These are phyloP conservation scores for Tricholoma sp. DNA, from an alignment of 768 basidiomycete species.

Conservation along the genomic window DNA sequence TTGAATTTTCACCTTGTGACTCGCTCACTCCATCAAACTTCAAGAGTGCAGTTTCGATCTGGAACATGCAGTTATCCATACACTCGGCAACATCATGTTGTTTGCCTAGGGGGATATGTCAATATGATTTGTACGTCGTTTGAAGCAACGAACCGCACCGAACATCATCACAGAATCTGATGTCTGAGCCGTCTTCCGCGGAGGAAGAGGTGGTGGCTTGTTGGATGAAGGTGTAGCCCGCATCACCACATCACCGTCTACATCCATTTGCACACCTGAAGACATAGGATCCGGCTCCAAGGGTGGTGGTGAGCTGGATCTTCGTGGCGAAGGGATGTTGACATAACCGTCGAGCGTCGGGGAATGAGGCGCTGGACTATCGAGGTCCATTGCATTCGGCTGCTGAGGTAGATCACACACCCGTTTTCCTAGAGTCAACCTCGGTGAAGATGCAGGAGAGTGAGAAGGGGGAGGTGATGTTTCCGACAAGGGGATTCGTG, in stretches of 20 bases:
- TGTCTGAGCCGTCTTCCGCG: slow-evolving; percentile 43
- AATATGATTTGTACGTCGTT: neutral
- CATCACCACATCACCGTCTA: slow-evolving; percentile 35
- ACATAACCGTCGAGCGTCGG: slow-evolving; percentile 32
- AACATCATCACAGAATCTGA: slow-evolving; percentile 88
- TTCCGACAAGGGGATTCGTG: slow-evolving; percentile 26
- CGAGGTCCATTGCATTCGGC: slow-evolving; percentile 53
- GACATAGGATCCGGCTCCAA: slow-evolving; percentile 28
- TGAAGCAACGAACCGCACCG: slow-evolving; percentile 39
- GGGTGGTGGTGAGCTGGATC: slow-evolving; percentile 24
- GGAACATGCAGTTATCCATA: slow-evolving; percentile 99
- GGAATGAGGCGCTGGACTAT: slow-evolving; percentile 34
- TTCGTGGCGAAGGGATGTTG: slow-evolving; percentile 22
- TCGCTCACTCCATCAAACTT: slow-evolving; percentile 58
- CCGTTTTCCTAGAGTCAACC: slow-evolving; percentile 68
- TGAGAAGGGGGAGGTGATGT: slow-evolving; percentile 16
- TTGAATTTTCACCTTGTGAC: slow-evolving; percentile 37
- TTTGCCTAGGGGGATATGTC: slow-evolving; percentile 48
- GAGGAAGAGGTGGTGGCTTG: slow-evolving; percentile 55
- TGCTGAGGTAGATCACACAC: slow-evolving; percentile 42
- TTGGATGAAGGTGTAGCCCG: slow-evolving; percentile 17
- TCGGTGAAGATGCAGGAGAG: slow-evolving; percentile 33
- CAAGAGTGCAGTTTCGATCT: slow-evolving; percentile 88
- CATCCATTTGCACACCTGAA: slow-evolving; percentile 18
- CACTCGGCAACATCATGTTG: slow-evolving; percentile 99